Evolutionary conservation across 2,329 filamentous ascomycete genomes (phyloP).

Genomic region (Cadophora malorum): DNA sequence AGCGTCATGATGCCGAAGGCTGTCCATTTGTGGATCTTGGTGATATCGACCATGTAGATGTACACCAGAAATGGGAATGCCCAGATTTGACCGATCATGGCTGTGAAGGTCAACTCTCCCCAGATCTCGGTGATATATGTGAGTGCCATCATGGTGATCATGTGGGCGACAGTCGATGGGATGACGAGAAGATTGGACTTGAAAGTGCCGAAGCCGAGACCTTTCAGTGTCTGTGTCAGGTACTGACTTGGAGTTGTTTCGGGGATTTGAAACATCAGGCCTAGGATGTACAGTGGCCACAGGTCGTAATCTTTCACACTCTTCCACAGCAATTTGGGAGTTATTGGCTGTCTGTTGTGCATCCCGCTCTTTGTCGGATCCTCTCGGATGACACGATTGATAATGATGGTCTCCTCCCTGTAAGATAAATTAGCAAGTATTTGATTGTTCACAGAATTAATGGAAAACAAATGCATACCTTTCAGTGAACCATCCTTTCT

Average conservation of each 20-base stretch:
- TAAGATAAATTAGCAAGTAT: neutral
- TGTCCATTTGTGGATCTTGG: constrained; percentile 49
- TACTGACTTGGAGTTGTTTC: constrained; percentile 56
- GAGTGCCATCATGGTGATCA: constrained; percentile 47
- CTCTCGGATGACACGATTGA: constrained; percentile 62
- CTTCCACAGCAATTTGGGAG: constrained; percentile 52
- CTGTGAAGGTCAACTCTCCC: constrained; percentile 56
- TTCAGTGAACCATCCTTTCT: constrained; percentile 66
- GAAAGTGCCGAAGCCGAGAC: constrained; percentile 65
- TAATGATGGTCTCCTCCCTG: constrained; percentile 64
- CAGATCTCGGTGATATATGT: constrained; percentile 53
- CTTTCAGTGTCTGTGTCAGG: constrained; percentile 63
- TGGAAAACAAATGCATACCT: neutral
- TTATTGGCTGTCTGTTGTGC: constrained; percentile 58
- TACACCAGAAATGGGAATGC: constrained; percentile 61
- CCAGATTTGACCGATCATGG: constrained; percentile 62
- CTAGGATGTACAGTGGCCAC: constrained; percentile 56
- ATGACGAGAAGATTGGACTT: constrained; percentile 68
- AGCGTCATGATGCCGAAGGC: constrained; percentile 51
- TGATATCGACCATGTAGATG: constrained; percentile 48
- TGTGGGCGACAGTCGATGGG: constrained; percentile 57
- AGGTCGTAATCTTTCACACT: constrained; percentile 60
- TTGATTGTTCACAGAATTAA: too few relatives aligned
- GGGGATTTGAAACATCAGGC: constrained; percentile 58
- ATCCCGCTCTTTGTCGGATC: constrained; percentile 56